Evolutionary conservation across 371 early-diverging fungal species (phyloP), one percentile per base, ranked within the genome.

Genomic region (Thermomucor indicae-seudaticae): DNA sequence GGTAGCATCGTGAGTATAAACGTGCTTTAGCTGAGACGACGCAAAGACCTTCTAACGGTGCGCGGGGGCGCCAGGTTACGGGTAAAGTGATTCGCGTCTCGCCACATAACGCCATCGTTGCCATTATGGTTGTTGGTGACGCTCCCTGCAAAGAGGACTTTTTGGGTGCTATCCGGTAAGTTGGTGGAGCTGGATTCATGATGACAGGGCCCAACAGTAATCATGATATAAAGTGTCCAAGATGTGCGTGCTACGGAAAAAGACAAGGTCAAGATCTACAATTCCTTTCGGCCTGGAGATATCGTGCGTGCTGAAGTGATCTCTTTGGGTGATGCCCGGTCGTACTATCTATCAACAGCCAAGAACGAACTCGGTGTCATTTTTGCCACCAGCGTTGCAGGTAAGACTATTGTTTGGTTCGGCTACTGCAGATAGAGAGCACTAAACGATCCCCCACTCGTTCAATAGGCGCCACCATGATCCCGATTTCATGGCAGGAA

Each of bases 401-500:
- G 80, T 77, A 64, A 51, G 51, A n/a, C n/a, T n/a, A n/a, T n/a
- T n/a, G n/a, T n/a, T n/a, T n/a, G n/a, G n/a, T n/a, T n/a, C n/a
- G n/a, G n/a, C n/a, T n/a, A n/a, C n/a, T n/a, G n/a, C n/a, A n/a
- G n/a, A n/a, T n/a, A 8, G 8, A 19, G 17, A 29, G 2, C n/a
- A 22, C 23, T 30, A 39, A 16, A 14, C 2, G 38, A 25, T 37
- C 10, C 19, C 20, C 5, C 2, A 14, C 27, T 22, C 12, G 20
- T 49, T 3, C 10, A 16, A 19, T 57, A 74, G 92, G 96, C 34
- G 86, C 84, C 32, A 85, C 95, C 0, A 89, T 97, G 93, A 78
- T 95, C 32, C 98, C 98, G 1, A 85, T 96, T 39, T 92, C 92
- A 27, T 97, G 98, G 98, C 90, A 95, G 65, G 86, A 95, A 58